A percentile compares a stretch with the other conserved stretches of the same genome.
Conservation (phyloP, 495 filamentous ascomycete species). For the Aspergillus heteromorphus region DNA sequence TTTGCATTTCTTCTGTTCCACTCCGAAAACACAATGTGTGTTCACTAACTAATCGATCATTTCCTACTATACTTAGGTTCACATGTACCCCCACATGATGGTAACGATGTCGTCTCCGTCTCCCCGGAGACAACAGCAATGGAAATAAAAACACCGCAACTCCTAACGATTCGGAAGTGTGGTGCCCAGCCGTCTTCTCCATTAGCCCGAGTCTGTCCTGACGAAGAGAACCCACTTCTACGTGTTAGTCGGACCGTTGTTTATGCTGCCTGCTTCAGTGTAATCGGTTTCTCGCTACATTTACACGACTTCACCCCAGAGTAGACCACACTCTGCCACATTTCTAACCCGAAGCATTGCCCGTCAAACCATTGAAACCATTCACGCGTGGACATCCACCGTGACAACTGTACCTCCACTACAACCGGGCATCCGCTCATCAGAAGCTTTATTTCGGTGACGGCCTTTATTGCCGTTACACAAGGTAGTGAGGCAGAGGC, state of each 20-base stretch:
- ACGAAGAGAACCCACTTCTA: conserved; percentile 22
- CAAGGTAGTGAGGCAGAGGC: conserved; percentile 50
- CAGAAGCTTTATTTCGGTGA: conserved; percentile 46
- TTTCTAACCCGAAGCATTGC: conserved; percentile 29
- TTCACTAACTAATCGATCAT: no score
- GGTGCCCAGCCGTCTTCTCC: conserved; percentile 12
- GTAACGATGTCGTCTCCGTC: no score
- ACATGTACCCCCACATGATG: no score
- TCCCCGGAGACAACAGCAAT: no score
- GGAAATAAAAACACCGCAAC: no score
- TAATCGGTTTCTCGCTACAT: conserved; percentile 48
- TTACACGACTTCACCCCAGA: conserved; percentile 62
- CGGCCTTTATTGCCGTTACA: conserved; percentile 43
- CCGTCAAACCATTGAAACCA: no score
- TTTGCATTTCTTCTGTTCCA: no score
- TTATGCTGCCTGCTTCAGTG: conserved; percentile 52
- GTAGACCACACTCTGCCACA: conserved; percentile 23
- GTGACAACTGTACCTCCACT: conserved; percentile 22
- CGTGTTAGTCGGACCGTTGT: conserved; percentile 35
- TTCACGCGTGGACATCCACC: conserved; percentile 20
- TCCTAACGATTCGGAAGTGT: conserved; percentile 14
- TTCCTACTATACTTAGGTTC: no score
- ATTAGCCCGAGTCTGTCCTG: conserved; percentile 16
- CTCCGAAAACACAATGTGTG: no score
- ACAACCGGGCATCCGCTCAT: conserved; percentile 44